Conservation (phyloP, 129 eudicot genomes). For the Gnaphalium uliginosum region DNA sequence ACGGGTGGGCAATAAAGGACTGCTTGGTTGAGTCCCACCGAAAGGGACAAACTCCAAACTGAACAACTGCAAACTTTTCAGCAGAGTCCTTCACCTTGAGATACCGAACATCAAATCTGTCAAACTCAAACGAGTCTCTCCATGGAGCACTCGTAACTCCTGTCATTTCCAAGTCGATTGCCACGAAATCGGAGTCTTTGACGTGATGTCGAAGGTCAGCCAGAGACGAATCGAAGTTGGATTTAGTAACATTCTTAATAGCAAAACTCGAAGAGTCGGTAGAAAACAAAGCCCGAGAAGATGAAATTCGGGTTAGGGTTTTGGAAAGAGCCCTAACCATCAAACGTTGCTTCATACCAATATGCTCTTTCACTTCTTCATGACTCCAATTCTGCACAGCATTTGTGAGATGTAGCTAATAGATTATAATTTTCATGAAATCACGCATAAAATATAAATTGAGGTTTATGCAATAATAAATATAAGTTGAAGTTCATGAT, state of each 20-base stretch:
- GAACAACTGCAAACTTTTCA: slow-evolving; percentile 84
- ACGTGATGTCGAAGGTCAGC: slow-evolving; percentile 61
- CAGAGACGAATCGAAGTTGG: slow-evolving; percentile 70
- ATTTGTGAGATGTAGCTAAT: background rate
- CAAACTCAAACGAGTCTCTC: slow-evolving; percentile 78
- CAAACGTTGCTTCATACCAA: slow-evolving; percentile 35
- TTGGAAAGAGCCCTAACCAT: slow-evolving; percentile 43
- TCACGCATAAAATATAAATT: background rate
- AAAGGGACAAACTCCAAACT: slow-evolving; percentile 96
- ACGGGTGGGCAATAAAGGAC: slow-evolving; percentile 87
- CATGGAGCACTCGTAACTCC: slow-evolving; percentile 92
- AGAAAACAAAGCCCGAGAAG: slow-evolving; percentile 34
- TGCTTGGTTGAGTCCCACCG: slow-evolving; percentile 59
- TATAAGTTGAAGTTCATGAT: background rate
- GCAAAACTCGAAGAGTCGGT: slow-evolving; percentile 45
- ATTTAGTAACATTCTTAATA: slow-evolving; percentile 70
- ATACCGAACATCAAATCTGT: slow-evolving; percentile 64
- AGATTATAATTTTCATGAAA: background rate
- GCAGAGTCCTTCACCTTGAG: slow-evolving; percentile 85
- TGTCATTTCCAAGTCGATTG: slow-evolving; percentile 91
- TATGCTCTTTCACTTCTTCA: slow-evolving; percentile 29
- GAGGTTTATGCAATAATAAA: background rate
- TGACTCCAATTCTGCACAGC: slow-evolving; percentile 6
- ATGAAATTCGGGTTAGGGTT: slow-evolving; percentile 44
- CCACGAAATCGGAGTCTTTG: slow-evolving; percentile 68